phyloP scores from a whole-genome alignment of 495 filamentous ascomycete genomes.

The Evernia prunastri region DNA sequence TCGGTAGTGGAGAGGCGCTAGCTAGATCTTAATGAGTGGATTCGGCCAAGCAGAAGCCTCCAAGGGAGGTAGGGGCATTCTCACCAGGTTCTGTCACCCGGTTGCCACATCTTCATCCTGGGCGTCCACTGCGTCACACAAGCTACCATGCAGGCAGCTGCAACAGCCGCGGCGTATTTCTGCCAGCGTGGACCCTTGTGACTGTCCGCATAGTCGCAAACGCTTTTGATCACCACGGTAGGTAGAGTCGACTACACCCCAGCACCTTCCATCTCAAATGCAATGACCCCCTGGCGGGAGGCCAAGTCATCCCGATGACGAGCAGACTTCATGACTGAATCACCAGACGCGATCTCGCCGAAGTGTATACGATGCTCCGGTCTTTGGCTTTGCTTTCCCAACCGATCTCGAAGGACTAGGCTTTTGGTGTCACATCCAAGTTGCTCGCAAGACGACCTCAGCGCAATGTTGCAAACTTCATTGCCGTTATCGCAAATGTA shows the following conservation, averaged over 20 bases:
- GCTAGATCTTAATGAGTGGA: too few relatives aligned
- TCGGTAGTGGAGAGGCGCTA: too few relatives aligned
- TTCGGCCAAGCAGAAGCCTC: not conserved
- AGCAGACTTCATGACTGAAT: slow-evolving; percentile 33
- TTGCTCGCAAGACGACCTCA: slow-evolving; percentile 11
- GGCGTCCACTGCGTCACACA: slow-evolving; percentile 24
- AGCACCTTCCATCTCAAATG: slow-evolving; percentile 44
- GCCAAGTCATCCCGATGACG: slow-evolving; percentile 28
- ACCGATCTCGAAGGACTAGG: slow-evolving; percentile 16
- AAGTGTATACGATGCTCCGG: slow-evolving; percentile 23
- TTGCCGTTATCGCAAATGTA: slow-evolving; percentile 6
- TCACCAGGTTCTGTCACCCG: not conserved
- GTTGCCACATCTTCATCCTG: not conserved
- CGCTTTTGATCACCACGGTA: slow-evolving; percentile 36
- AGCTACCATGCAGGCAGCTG: slow-evolving; percentile 31
- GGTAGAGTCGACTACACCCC: slow-evolving; percentile 37
- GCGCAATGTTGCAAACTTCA: slow-evolving; percentile 6
- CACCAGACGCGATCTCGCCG: slow-evolving; percentile 28
- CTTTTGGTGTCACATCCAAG: slow-evolving; percentile 16
- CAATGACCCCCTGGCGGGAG: slow-evolving; percentile 27
- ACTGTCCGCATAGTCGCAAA: slow-evolving; percentile 41
- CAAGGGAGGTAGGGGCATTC: not conserved
- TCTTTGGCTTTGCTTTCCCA: not conserved
- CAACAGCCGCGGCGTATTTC: slow-evolving; percentile 34
- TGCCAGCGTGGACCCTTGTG: slow-evolving; percentile 43